phyloP scores from a whole-genome alignment of 768 basidiomycete genomes.

The Mrakia gelida region DNA sequence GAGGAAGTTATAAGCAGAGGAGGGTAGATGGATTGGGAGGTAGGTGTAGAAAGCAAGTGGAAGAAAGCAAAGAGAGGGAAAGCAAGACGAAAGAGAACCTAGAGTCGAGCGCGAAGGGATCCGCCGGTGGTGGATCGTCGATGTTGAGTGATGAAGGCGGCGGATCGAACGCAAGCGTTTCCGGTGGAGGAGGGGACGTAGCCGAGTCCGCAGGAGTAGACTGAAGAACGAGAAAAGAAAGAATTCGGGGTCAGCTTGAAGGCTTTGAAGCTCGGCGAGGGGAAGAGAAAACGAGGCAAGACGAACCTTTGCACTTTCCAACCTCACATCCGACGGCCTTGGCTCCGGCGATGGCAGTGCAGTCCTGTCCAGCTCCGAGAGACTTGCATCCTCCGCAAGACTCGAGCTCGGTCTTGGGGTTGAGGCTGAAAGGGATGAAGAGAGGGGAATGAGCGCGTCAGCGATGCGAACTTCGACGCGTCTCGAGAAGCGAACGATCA shows the following conservation, averaged over 20 bases:
- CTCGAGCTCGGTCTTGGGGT: conserved; percentile 22
- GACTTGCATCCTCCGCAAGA: conserved; percentile 29
- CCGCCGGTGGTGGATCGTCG: neutral
- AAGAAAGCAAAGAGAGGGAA: neutral
- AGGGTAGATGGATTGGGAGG: neutral
- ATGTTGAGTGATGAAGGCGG: neutral
- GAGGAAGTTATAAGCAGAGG: neutral
- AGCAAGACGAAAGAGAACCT: neutral
- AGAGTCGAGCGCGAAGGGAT: neutral
- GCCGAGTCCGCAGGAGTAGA: conserved; percentile 13
- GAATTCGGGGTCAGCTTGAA: too few species aligned
- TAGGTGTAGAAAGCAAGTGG: neutral
- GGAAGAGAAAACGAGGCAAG: neutral
- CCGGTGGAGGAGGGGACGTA: neutral
- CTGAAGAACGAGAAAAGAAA: neutral
- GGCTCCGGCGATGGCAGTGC: conserved; percentile 22
- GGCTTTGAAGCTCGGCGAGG: neutral
- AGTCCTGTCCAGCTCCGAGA: conserved; percentile 23
- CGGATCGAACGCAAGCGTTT: neutral
- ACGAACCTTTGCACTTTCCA: conserved; percentile 23
- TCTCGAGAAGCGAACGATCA: neutral
- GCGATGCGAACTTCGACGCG: neutral
- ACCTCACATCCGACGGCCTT: conserved; percentile 21
- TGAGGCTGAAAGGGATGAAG: neutral
- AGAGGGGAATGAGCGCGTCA: neutral